Base-by-base conservation (phyloP, 2,329 filamentous ascomycete genomes). In the Verruconis gallopava region DNA sequence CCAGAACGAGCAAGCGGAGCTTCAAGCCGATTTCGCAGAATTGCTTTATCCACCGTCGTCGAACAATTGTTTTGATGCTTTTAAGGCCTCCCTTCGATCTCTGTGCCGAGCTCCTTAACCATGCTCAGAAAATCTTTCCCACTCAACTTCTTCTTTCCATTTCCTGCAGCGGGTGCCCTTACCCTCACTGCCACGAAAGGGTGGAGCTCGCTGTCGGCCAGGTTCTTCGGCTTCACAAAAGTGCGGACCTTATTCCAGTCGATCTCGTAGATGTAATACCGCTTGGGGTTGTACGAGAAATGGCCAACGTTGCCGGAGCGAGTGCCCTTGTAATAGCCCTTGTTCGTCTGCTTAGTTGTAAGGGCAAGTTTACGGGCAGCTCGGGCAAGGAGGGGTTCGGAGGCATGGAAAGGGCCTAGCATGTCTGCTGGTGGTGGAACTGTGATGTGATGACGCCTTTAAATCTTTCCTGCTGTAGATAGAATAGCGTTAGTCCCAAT, bases 251-350 rank as follows among this genome's bases (percentile, higher is more conserved):
- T 94, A 43, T 69, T 64, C 72, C 74, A 93, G 50, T 96, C 82
- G 50, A 96, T 79, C 37, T 77, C 61, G 62, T 91, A 98, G 39
- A 79, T 79, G 61, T 89, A 91, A 58, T 77, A 75, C 59, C 83
- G 82, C 9, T n/a, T 9, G 6, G 25, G 25, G 25, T 30, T 30
- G 25, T 30, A 30, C 42, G 83, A 88, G 65, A 93, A 85, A 12
- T 69, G 65, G 60, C 91, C 91, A 77, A 93, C 86, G 33, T 82
- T 77, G 2, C 91, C 91, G 1, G 85, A 81, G 37, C 88, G 73
- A 54, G 82, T 95, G 58, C 91, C 91, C 72, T 96, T 96, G 77
- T 98, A 98, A 75, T 80, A 98, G 51, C 88, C 89, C 58, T 85
- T 85, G 60, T 81, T 83, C 59, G 89, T 80, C 63, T 91, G 80